Evolutionary conservation across 2,329 filamentous ascomycete genomes (phyloP).

Genomic region (Venturia asperata): DNA sequence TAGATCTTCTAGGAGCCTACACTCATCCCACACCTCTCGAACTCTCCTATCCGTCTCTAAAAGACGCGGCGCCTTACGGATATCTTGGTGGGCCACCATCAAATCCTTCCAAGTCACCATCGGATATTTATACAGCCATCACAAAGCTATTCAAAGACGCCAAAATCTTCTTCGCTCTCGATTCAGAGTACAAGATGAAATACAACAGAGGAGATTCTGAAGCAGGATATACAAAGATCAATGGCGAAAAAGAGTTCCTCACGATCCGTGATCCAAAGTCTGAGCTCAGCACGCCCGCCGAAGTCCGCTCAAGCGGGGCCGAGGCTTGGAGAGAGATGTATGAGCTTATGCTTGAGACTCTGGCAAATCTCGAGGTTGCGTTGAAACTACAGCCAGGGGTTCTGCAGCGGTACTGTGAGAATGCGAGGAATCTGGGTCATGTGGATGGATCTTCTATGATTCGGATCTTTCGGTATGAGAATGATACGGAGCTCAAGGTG

Average conservation of each 20-base stretch:
- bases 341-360: constrained; percentile 24
- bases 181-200: constrained; percentile 25
- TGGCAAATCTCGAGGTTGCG: constrained; percentile 26
- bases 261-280: constrained; percentile 29
- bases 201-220: constrained; percentile 32
- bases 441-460: constrained; percentile 32
- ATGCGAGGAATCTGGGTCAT: constrained; percentile 21
- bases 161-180: constrained; percentile 29
- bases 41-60: not conserved
- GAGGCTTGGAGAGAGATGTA: constrained; percentile 32
- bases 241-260: constrained; percentile 35
- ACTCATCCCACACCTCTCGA: not conserved
- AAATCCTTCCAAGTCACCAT: not conserved
- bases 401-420: constrained; percentile 8
- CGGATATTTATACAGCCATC: constrained; percentile 4
- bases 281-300: constrained; percentile 25
- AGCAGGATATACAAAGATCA: constrained; percentile 32
- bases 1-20: not conserved
- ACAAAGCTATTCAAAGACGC: constrained; percentile 28
- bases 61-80: not conserved
- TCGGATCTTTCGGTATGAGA: constrained; percentile 32
- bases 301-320: constrained; percentile 28
- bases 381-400: constrained; percentile 21
- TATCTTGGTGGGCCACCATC: not conserved
- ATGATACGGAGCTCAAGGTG: constrained; percentile 28